phyloP scores from a whole-genome alignment of 2,329 filamentous ascomycete genomes.

The Hawksworthiomyces lignivorus region DNA sequence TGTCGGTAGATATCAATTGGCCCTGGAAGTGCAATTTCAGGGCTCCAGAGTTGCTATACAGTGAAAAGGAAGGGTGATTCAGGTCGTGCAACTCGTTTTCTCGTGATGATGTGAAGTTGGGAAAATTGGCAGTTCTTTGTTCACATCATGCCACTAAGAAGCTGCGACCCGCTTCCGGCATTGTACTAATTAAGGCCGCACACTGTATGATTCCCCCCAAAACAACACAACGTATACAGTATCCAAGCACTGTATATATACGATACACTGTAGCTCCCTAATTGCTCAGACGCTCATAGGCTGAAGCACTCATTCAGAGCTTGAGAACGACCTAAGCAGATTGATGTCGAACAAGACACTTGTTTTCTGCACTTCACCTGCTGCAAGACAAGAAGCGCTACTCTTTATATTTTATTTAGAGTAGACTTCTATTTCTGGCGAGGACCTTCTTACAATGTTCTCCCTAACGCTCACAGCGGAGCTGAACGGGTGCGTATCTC shows the following conservation, averaged over 20 bases:
- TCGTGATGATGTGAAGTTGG: background rate
- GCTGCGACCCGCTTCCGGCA: background rate
- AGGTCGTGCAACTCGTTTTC: background rate
- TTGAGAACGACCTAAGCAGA: too few relatives aligned
- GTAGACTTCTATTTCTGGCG: too few relatives aligned
- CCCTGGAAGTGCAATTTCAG: background rate
- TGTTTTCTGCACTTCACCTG: too few relatives aligned
- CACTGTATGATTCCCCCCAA: too few relatives aligned
- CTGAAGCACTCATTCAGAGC: background rate
- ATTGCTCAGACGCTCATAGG: background rate
- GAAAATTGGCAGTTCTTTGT: background rate
- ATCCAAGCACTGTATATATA: too few relatives aligned
- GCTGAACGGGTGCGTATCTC: constrained; percentile 51
- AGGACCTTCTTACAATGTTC: constrained; percentile 43
- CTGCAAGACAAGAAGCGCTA: too few relatives aligned
- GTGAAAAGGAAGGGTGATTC: background rate
- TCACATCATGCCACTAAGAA: constrained; percentile 13
- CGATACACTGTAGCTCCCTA: too few relatives aligned
- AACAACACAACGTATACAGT: too few relatives aligned
- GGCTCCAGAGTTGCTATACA: background rate
- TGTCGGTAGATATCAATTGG: background rate
- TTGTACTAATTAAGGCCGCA: too few relatives aligned
- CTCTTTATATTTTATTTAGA: too few relatives aligned
- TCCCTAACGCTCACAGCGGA: constrained; percentile 61
- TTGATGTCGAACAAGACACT: too few relatives aligned